Base-by-base conservation (phyloP, 108 stramenopile species). In the Stephanodiscus triporus region DNA sequence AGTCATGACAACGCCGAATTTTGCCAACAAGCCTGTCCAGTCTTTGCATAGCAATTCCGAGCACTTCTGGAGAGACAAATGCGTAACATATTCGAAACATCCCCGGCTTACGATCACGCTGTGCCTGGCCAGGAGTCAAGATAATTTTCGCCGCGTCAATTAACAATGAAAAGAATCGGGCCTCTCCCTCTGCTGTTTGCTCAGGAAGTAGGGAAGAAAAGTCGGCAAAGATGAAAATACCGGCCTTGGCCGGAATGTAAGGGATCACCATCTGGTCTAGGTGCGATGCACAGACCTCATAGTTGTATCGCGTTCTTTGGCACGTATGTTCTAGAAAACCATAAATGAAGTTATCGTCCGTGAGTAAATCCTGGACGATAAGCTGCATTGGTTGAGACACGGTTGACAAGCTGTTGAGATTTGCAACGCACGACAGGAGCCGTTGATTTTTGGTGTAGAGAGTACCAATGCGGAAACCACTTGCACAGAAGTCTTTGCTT, bases 31-130 rank as follows among this genome's bases (percentile, higher is more conserved):
- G 51, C 4, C 80, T 76, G 42, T 89, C 89, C 23, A 95, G 63
- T 68, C 94, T 71, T 69, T 91, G 87, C 91, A 97, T 86, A 2
- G 91, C 93, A 42, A 91, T 87, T 43, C 77, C 70, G 48, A 94
- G 66, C 14, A 94, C 86, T 16, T 87, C 90, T 4, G 88, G 88
- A 19, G 73, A 76, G 0, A 92, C 87, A 76, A 81, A 92, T 10
- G 92, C 91, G 69, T 89, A 94, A 72, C 96, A 97, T 47, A 97
- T 85, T 27, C 96, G 87, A 73, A 91, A 97, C 91, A 89, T 91
- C 9, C 96, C 96, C 5, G 93, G 92, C 60, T 80, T 83, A 24
- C 61, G 57, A 70, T 92, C 92, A 19, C 84, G 81, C 66, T 89
- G 87, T 23, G 83, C 78, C 29, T 84, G 81, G 30, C 96, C 96